Percentiles rank a stretch among this genome's conserved stretches.
These are phyloP conservation scores for Aspergillus costaricaensis DNA, from an alignment of 2,329 filamentous ascomycete genomes.

Conservation along the genomic window DNA sequence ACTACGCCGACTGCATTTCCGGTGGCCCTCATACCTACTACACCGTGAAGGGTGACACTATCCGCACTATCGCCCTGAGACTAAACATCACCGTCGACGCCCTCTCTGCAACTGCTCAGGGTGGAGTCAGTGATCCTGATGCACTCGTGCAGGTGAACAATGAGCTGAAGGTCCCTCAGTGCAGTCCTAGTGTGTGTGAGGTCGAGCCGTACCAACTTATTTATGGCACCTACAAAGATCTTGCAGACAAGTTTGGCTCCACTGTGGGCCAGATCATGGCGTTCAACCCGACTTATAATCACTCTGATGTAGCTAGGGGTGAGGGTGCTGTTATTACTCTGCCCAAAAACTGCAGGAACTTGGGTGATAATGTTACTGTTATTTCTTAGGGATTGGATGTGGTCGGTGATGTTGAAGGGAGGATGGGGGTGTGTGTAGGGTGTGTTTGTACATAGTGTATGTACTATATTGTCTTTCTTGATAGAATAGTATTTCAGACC, in stretches of 20 bases:
- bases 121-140: neutral
- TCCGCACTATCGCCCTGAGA: neutral
- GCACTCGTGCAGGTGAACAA: neutral
- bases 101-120: neutral
- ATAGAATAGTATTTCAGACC: too few relatives aligned
- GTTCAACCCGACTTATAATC: neutral
- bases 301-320: neutral
- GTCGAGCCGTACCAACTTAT: neutral
- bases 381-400: neutral
- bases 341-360: neutral
- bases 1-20: neutral
- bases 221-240: slow-evolving; percentile 1
- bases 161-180: neutral
- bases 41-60: neutral
- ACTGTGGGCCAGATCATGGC: slow-evolving; percentile 1
- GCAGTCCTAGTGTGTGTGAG: neutral
- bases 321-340: neutral
- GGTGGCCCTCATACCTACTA: neutral
- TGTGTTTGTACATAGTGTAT: too few relatives aligned
- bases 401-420: neutral
- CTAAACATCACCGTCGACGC: neutral
- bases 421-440: neutral
- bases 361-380: neutral
- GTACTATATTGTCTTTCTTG: too few relatives aligned
- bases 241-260: neutral